Evolutionary conservation across 805 yeast genomes (phyloP).

Genomic region (Saccharomyces jurei): DNA sequence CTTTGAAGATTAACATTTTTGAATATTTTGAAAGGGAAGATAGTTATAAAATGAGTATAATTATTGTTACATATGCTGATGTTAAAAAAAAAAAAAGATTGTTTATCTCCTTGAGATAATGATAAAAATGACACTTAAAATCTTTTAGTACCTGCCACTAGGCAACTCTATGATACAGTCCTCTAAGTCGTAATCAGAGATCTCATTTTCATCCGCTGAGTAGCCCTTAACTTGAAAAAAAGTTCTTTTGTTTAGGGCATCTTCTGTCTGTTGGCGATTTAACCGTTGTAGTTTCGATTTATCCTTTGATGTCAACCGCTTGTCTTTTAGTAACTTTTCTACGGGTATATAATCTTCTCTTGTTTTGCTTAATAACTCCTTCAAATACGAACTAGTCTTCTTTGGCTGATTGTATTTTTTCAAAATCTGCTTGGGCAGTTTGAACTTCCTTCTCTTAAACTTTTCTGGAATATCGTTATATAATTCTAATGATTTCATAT

Average conservation of each 20-base stretch:
- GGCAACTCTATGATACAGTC: slow-evolving; percentile 16
- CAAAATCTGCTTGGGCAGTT: slow-evolving; percentile 18
- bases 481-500: slow-evolving; percentile 27
- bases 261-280: slow-evolving; percentile 9
- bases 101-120: too few species aligned
- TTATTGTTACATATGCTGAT: background rate
- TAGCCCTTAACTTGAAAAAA: slow-evolving; percentile 16
- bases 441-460: slow-evolving; percentile 17
- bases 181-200: slow-evolving; percentile 5
- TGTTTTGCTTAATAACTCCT: slow-evolving; percentile 2
- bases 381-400: slow-evolving; percentile 3
- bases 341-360: slow-evolving; percentile 13
- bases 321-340: slow-evolving; percentile 14
- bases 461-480: slow-evolving; percentile 25
- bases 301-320: slow-evolving; percentile 12
- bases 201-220: slow-evolving; percentile 1
- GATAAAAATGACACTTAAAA: background rate
- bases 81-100: too few species aligned
- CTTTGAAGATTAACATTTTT: background rate
- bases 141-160: background rate
- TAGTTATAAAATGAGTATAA: background rate
- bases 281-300: slow-evolving; percentile 7
- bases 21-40: background rate
- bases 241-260: slow-evolving; percentile 12
- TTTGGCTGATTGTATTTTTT: slow-evolving; percentile 13